These are phyloP conservation scores for Aspergillus neotritici DNA, from an alignment of 2,329 filamentous ascomycete species.

Conservation along the genomic window DNA sequence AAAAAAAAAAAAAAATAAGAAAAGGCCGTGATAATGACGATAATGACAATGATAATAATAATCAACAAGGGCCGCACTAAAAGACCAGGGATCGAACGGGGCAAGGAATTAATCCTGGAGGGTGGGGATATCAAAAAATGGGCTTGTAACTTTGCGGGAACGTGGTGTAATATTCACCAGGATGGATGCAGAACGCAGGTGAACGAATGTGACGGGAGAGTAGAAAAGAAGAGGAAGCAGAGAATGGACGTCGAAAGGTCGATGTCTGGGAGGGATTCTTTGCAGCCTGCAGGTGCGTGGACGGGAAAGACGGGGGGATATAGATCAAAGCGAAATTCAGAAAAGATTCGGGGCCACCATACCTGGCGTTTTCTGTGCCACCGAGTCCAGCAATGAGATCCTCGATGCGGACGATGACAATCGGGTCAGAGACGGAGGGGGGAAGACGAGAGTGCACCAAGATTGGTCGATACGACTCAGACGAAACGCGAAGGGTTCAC, in stretches of 20 bases:
- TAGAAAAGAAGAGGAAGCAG: not conserved
- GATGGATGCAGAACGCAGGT: slow-evolving; percentile 33
- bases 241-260: not conserved
- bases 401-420: not conserved
- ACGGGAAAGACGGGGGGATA: slow-evolving; percentile 7
- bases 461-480: too few species aligned
- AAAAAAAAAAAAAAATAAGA: slow-evolving; percentile 11
- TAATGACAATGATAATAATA: slow-evolving; percentile 9
- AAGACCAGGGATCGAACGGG: slow-evolving; percentile 10
- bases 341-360: not conserved
- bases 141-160: slow-evolving; percentile 33
- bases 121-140: slow-evolving; percentile 26
- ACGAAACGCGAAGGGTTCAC: too few species aligned
- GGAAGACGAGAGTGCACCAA: too few species aligned
- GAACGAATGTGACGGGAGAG: slow-evolving; percentile 21
- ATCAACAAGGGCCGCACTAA: slow-evolving; percentile 12
- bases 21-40: slow-evolving; percentile 8
- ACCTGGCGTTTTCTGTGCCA: not conserved
- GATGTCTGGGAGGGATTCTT: slow-evolving; percentile 13
- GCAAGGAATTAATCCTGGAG: slow-evolving; percentile 13
- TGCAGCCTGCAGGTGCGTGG: slow-evolving; percentile 18
- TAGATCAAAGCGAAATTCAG: slow-evolving; percentile 4
- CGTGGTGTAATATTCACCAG: slow-evolving; percentile 36
- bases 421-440: too few species aligned
- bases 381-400: slow-evolving; percentile 1